Evolutionary conservation across 495 filamentous ascomycete species (phyloP).

Genomic region (Penicillium flavigenum): DNA sequence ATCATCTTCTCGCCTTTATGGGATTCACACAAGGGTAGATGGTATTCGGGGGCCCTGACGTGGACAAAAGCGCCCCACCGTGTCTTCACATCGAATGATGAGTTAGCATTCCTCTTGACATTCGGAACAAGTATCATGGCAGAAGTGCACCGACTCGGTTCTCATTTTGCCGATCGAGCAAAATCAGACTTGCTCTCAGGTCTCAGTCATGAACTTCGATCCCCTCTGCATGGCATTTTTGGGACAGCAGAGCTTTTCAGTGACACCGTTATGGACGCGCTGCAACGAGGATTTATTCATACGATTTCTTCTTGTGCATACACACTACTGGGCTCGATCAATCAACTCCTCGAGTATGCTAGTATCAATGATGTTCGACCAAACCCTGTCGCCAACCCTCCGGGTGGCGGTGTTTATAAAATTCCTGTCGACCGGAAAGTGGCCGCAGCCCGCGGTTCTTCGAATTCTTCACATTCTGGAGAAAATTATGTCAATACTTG

Average conservation of each 20-base stretch:
- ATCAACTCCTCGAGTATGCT: slow-evolving; percentile 60
- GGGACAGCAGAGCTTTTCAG: slow-evolving; percentile 59
- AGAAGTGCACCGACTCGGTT: slow-evolving; percentile 53
- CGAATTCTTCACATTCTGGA: not conserved
- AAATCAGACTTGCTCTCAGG: slow-evolving; percentile 65
- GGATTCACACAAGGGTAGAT: slow-evolving; percentile 25
- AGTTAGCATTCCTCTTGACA: slow-evolving; percentile 49
- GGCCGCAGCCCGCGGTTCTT: not conserved
- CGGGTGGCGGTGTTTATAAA: not conserved
- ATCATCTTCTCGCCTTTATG: slow-evolving; percentile 24
- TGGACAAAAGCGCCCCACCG: slow-evolving; percentile 46
- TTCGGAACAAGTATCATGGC: slow-evolving; percentile 61
- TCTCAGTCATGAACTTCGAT: slow-evolving; percentile 65
- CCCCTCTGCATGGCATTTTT: slow-evolving; percentile 62
- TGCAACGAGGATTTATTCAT: slow-evolving; percentile 54
- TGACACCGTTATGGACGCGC: slow-evolving; percentile 48
- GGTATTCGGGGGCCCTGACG: slow-evolving; percentile 40
- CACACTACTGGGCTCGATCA: slow-evolving; percentile 64
- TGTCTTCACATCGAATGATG: slow-evolving; percentile 39
- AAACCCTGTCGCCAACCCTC: slow-evolving; percentile 1
- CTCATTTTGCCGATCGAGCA: slow-evolving; percentile 42
- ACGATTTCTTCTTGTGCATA: slow-evolving; percentile 62
- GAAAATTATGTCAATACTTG: slow-evolving; percentile 9
- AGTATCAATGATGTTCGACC: slow-evolving; percentile 24
- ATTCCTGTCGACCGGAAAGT: not conserved